Base-by-base conservation (phyloP, 2,329 filamentous ascomycete species). In the Capronia coronata region DNA sequence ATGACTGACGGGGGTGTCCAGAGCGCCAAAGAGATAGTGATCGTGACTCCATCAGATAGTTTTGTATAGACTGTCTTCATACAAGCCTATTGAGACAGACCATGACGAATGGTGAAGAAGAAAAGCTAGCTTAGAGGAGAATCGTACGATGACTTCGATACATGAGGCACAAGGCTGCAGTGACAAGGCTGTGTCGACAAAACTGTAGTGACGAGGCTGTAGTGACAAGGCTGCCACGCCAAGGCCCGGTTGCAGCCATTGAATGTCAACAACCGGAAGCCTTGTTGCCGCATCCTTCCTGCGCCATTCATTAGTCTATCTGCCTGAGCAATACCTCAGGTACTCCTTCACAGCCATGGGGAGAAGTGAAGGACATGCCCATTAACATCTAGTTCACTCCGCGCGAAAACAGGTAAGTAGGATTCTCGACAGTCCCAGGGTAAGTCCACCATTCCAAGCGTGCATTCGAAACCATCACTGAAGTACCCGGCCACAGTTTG, bases 131-230 rank as follows among this genome's bases (percentile, higher is more conserved):
- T n/a, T n/a, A n/a, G n/a, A n/a, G n/a, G n/a, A n/a, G n/a, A n/a
- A n/a, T n/a, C n/a, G n/a, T n/a, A n/a, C n/a, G n/a, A n/a, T n/a
- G n/a, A n/a, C n/a, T n/a, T n/a, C n/a, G n/a, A n/a, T n/a, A n/a
- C n/a, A n/a, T n/a, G n/a, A n/a, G n/a, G n/a, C n/a, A n/a, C n/a
- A n/a, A n/a, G n/a, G n/a, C n/a, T n/a, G n/a, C n/a, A n/a, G n/a
- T 27, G 10, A 10, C 25, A 32, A 32, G 29, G 29, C 29, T 32
- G 23, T 27, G n/a, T n/a, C n/a, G n/a, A n/a, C n/a, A n/a, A n/a
- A n/a, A n/a, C n/a, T n/a, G n/a, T 10, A 27, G 23, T 27, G 23
- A 89, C 75, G 30, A 34, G 30, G 30, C 30, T 34, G 23, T n/a
- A n/a, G n/a, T n/a, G 25, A 34, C 13, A 34, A 37, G 34, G 34